Conservation (phyloP, 2,329 filamentous ascomycete genomes). For the Exophiala phaeomuriformis region DNA sequence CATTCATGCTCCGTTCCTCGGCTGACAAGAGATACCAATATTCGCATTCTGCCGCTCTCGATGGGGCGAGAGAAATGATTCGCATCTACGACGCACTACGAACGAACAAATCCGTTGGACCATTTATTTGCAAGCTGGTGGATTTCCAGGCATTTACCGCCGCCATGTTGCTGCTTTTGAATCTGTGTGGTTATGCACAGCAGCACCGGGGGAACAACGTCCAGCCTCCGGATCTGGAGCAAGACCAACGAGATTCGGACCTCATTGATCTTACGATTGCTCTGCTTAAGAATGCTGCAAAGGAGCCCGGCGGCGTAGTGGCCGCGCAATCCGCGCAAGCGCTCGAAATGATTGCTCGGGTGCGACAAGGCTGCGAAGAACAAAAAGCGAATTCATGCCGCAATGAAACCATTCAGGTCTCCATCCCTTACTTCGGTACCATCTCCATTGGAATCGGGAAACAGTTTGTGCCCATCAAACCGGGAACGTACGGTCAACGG, state of each 20-base stretch:
- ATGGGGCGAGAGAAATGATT: constrained; percentile 39
- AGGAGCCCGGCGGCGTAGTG: constrained; percentile 36
- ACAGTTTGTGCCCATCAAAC: constrained; percentile 28
- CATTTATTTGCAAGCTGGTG: constrained; percentile 41
- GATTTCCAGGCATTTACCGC: constrained; percentile 45
- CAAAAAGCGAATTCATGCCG: constrained; percentile 12
- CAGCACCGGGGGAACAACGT: constrained; percentile 20
- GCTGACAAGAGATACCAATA: constrained; percentile 34
- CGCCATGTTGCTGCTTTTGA: constrained; percentile 40
- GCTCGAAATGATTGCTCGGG: constrained; percentile 35
- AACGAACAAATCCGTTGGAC: constrained; percentile 25
- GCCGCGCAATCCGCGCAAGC: constrained; percentile 39
- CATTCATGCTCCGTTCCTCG: constrained; percentile 40
- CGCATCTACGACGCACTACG: constrained; percentile 35
- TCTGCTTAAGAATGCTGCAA: constrained; percentile 32
- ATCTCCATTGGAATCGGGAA: constrained; percentile 34
- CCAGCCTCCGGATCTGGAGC: constrained; percentile 25
- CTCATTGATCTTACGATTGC: constrained; percentile 32
- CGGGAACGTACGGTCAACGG: constrained; percentile 20
- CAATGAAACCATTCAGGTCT: constrained; percentile 34
- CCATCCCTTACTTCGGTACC: constrained; percentile 43
- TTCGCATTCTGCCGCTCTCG: constrained; percentile 36
- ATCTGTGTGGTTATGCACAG: constrained; percentile 36
- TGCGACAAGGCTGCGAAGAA: constrained; percentile 24
- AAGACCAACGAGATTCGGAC: constrained; percentile 35